Evolutionary conservation across 306 rosid species (phyloP).

Genomic region (Corylus heterophylla): DNA sequence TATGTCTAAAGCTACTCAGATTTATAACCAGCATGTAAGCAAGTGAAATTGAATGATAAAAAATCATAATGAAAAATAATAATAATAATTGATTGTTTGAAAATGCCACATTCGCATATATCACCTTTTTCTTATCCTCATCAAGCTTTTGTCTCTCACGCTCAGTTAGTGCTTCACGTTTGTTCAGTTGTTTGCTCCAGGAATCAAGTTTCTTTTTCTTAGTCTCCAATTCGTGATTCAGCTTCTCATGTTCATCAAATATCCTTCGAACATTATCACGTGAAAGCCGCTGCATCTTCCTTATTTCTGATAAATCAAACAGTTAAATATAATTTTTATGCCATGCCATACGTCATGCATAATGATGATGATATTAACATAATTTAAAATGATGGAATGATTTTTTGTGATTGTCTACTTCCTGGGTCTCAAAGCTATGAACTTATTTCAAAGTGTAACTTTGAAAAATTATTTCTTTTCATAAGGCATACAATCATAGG

Average conservation of each 20-base stretch:
- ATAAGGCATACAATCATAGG: not conserved
- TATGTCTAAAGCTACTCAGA: not conserved
- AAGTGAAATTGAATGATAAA: slow-evolving; percentile 4
- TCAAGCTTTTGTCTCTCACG: slow-evolving; percentile 86
- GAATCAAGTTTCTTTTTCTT: slow-evolving; percentile 77
- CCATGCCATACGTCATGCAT: not conserved
- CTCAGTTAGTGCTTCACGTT: slow-evolving; percentile 82
- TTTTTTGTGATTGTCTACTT: not conserved
- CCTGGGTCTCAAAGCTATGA: slow-evolving; percentile 3
- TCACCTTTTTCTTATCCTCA: slow-evolving; percentile 84
- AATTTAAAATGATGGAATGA: not conserved
- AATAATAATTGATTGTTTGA: not conserved
- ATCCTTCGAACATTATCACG: slow-evolving; percentile 63
- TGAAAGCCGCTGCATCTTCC: slow-evolving; percentile 72
- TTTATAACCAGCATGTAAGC: not conserved
- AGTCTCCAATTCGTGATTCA: slow-evolving; percentile 70
- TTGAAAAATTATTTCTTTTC: not conserved
- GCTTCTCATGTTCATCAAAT: slow-evolving; percentile 77
- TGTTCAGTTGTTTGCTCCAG: slow-evolving; percentile 84
- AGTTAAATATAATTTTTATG: not conserved
- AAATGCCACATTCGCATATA: slow-evolving; percentile 3
- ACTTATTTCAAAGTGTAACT: not conserved
- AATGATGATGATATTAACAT: not conserved
- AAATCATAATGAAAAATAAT: not conserved
- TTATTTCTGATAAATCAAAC: slow-evolving; percentile 56